These are phyloP conservation scores for Colletotrichum sojae DNA, from an alignment of 2,329 filamentous ascomycete genomes.

Conservation along the genomic window DNA sequence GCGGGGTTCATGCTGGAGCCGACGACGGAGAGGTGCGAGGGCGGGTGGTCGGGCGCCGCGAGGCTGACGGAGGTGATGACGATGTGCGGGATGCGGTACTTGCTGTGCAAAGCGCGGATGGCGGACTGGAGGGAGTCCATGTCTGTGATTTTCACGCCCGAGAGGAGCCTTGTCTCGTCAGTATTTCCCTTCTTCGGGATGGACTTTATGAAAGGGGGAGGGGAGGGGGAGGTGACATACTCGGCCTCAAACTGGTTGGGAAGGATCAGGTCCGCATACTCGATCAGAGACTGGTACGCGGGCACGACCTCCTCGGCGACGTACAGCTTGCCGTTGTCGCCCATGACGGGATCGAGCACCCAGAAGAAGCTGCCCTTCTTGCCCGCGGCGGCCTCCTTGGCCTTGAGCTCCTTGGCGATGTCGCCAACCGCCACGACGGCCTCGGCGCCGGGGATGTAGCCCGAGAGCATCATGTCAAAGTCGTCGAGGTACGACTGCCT, in stretches of 20 bases:
- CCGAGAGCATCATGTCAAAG: conserved; percentile 95
- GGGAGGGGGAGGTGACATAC: conserved; percentile 64
- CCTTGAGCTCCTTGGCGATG: conserved; percentile 85
- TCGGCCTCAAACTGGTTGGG: conserved; percentile 99
- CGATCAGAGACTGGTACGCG: conserved; percentile 85
- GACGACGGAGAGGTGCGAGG: conserved; percentile 76
- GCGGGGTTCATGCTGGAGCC: conserved; percentile 75
- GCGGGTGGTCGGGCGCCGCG: conserved; percentile 64
- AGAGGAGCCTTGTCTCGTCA: conserved; percentile 75
- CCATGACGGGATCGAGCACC: conserved; percentile 99
- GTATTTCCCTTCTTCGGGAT: not conserved
- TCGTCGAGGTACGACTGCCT: conserved; percentile 86
- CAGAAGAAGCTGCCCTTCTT: conserved; percentile 88
- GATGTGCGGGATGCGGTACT: conserved; percentile 85
- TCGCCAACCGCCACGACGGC: conserved; percentile 86
- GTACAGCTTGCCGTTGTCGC: conserved; percentile 92
- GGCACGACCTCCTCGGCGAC: conserved; percentile 93
- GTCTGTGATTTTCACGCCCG: conserved; percentile 85
- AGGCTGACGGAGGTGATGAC: conserved; percentile 92
- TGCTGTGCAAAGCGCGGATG: conserved; percentile 82
- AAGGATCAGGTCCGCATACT: conserved; percentile 89
- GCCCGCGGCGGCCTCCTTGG: conserved; percentile 67
- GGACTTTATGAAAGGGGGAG: not conserved
- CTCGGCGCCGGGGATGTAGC: conserved; percentile 91
- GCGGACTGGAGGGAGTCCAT: conserved; percentile 80